These are phyloP conservation scores for Rhizopogon vinicolor DNA, from an alignment of 768 basidiomycete species.

Conservation along the genomic window DNA sequence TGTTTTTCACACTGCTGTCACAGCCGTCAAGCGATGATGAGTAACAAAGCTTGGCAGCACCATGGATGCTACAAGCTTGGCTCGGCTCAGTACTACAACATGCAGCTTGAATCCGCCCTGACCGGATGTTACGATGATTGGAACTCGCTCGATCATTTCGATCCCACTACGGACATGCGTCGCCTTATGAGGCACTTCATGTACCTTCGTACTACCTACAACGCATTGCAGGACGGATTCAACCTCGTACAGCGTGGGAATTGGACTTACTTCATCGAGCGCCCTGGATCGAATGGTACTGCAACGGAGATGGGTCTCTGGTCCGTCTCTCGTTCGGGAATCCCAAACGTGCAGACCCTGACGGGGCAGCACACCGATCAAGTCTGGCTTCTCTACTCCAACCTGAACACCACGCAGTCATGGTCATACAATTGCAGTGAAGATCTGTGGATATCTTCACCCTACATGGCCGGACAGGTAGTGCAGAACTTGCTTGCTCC, in stretches of 20 bases:
- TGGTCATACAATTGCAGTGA: conserved; percentile 60
- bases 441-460: conserved; percentile 72
- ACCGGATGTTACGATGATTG: conserved; percentile 86
- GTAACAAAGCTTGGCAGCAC: conserved; percentile 82
- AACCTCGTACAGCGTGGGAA: conserved; percentile 80
- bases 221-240: conserved; percentile 81
- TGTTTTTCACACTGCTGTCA: conserved; percentile 2
- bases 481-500: conserved; percentile 80
- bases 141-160: conserved; percentile 94
- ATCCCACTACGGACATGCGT: conserved; percentile 77
- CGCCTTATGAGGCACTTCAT: conserved; percentile 73
- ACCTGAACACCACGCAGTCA: conserved; percentile 71
- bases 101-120: conserved; percentile 74
- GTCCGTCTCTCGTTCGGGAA: conserved; percentile 68
- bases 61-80: conserved; percentile 92
- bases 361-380: conserved; percentile 57
- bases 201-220: conserved; percentile 63
- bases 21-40: conserved; percentile 90
- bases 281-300: conserved; percentile 83
- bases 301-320: conserved; percentile 85
- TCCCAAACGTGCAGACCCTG: conserved; percentile 56
- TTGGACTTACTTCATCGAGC: conserved; percentile 75
- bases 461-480: conserved; percentile 53
- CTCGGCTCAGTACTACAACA: conserved; percentile 91
- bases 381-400: conserved; percentile 83